These are phyloP conservation scores for Acidomyces sp. DNA, from an alignment of 495 filamentous ascomycete species.

Conservation along the genomic window DNA sequence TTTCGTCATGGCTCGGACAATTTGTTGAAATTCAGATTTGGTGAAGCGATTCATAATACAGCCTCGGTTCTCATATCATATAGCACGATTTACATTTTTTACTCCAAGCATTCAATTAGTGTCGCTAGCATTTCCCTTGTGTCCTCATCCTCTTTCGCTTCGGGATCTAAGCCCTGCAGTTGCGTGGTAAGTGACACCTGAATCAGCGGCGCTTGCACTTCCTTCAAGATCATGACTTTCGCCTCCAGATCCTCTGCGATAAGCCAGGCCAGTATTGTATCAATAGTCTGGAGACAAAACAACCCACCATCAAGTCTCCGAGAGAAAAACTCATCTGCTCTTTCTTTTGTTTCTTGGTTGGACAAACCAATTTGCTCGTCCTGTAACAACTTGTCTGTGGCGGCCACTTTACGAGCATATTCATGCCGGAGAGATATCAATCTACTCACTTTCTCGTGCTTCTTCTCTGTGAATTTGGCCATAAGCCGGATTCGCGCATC, in stretches of 20 bases:
- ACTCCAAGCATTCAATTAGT: constrained; percentile 33
- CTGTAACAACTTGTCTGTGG: constrained; percentile 55
- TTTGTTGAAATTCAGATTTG: too few species aligned
- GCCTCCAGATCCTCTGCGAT: constrained; percentile 81
- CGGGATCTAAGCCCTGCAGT: constrained; percentile 47
- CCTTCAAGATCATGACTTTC: constrained; percentile 45
- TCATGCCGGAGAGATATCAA: constrained; percentile 61
- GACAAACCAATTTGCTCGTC: constrained; percentile 36
- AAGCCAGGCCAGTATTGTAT: constrained; percentile 84
- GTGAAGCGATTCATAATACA: too few species aligned
- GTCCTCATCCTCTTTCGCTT: constrained; percentile 40
- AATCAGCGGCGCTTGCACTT: constrained; percentile 53
- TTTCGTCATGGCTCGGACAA: too few species aligned
- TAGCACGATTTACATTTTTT: too few species aligned
- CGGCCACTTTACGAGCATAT: constrained; percentile 49
- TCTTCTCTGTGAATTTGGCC: constrained; percentile 70
- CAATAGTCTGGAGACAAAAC: constrained; percentile 74
- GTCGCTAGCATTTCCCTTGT: constrained; percentile 58
- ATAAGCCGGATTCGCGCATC: constrained; percentile 67
- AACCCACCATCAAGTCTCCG: constrained; percentile 75
- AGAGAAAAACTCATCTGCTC: constrained; percentile 70
- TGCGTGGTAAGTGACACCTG: constrained; percentile 58
- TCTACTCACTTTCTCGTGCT: constrained; percentile 44
- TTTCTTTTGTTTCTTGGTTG: constrained; percentile 47
- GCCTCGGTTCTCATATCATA: too few species aligned